phyloP scores from a whole-genome alignment of 495 filamentous ascomycete species.

The Beverwykella pulmonaria region DNA sequence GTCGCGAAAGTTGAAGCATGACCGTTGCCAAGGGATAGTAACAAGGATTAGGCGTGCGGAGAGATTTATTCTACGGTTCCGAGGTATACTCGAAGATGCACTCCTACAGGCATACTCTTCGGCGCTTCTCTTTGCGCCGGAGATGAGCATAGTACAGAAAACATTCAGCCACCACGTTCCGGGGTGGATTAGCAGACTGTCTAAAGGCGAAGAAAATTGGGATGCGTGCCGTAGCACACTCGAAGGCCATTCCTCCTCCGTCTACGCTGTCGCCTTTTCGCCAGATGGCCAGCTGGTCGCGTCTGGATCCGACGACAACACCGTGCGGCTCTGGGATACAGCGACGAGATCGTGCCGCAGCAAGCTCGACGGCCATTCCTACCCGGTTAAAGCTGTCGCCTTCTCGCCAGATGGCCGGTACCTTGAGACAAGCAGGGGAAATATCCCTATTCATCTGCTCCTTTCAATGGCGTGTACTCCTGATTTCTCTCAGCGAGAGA shows the following conservation, averaged over 20 bases:
- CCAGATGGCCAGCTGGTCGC: no score
- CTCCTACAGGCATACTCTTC: constrained; percentile 43
- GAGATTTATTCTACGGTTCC: constrained; percentile 43
- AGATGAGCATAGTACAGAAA: constrained; percentile 29
- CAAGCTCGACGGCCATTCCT: no score
- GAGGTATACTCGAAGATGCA: constrained; percentile 32
- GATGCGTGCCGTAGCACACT: constrained; percentile 13
- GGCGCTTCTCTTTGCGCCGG: constrained; percentile 46
- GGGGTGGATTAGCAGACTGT: constrained; percentile 3
- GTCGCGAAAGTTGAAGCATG: not conserved
- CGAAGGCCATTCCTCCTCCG: constrained; percentile 20
- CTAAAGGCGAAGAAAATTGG: constrained; percentile 11
- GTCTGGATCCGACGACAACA: no score
- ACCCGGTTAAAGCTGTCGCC: no score
- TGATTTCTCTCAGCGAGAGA: no score
- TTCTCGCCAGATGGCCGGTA: constrained; percentile 4
- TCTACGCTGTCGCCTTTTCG: constrained; percentile 15
- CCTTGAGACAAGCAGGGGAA: not conserved
- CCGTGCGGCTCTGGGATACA: no score
- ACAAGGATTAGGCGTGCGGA: constrained; percentile 22
- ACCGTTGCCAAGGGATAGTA: not conserved
- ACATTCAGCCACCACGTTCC: not conserved
- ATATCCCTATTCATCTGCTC: no score
- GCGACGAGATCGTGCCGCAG: no score
- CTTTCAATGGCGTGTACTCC: no score